Evolutionary conservation across 257 asterid species (phyloP), one percentile per base, ranked within the genome.

Genomic region (Penstemon barbatus): DNA sequence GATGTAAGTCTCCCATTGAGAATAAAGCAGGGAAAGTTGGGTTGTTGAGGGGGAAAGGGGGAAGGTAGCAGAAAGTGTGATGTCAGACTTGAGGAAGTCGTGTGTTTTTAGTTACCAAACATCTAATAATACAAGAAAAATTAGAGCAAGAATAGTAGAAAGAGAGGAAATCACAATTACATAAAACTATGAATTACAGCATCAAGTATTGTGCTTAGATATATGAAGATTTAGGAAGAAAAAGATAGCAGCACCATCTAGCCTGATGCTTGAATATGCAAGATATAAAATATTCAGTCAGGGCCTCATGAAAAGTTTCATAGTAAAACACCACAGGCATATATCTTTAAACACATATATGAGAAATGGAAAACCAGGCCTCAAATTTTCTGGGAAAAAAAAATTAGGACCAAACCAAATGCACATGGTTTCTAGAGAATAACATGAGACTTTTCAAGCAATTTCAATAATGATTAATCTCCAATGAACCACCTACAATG

Each of bases 201-300:
- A 8, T 46, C 33, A 11, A 6, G 11, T 46, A 46, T 46, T 7
- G 8, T 7, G 13, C 60, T 33, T 7, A 19, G 10, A 8, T 55
- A 25, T 25, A 55, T 7, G 12, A 25, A 18, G 0, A 25, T 55
- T 57, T 5, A 15, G 9, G 51, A 46, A 46, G 10, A 13, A 5
- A 61, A 5, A 44, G 33, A 5, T 9, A 18, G 56, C 18, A 39
- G 6, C 13, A 54, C 50, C 60, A 13, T 15, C 51, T 15, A 51
- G 51, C 6, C 61, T 39, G 71, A 52, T 41, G 71, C 52, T 53
- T 53, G 3, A 9, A 19, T 42, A 66, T 39, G 33, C 53, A 37
- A 65, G 33, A 51, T 19, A 66, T 51, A 40, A 40, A 39, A 12
- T 18, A 66, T 8, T 36, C 41, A 53, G 71, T 9, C 70, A 52